phyloP scores from a whole-genome alignment of 768 basidiomycete genomes.

The Auricularia sp. region DNA sequence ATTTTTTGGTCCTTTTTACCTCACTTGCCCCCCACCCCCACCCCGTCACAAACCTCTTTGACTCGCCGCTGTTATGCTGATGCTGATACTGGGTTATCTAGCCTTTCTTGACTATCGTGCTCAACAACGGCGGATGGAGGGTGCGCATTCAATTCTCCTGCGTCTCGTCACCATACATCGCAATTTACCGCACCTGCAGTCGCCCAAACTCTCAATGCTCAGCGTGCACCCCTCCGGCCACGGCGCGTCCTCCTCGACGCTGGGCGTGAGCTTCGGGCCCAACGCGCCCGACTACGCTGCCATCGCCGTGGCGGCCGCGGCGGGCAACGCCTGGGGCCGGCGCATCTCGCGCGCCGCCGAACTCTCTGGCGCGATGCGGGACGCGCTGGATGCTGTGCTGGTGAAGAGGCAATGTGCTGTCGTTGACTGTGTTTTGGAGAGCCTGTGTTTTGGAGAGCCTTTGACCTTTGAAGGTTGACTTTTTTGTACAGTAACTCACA shows the following conservation, averaged over 20 bases:
- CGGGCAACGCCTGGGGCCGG: slow-evolving; percentile 53
- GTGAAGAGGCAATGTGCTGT: slow-evolving; percentile 55
- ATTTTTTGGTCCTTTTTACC: too few species aligned
- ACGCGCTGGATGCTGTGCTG: slow-evolving; percentile 46
- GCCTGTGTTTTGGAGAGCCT: slow-evolving; percentile 38
- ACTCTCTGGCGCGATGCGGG: slow-evolving; percentile 26
- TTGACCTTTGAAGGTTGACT: slow-evolving; percentile 10
- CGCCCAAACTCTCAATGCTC: slow-evolving; percentile 55
- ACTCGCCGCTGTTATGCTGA: too few species aligned
- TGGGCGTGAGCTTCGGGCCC: slow-evolving; percentile 58
- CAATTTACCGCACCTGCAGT: too few species aligned
- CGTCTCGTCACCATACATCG: too few species aligned
- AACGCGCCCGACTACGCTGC: slow-evolving; percentile 45
- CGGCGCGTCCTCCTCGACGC: slow-evolving; percentile 33
- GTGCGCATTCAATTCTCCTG: slow-evolving; percentile 18
- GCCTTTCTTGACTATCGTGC: slow-evolving; percentile 61
- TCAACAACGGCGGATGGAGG: slow-evolving; percentile 68
- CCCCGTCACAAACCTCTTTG: too few species aligned
- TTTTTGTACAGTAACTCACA: too few species aligned
- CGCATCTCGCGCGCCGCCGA: slow-evolving; percentile 24
- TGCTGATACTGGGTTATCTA: too few species aligned
- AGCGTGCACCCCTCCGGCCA: slow-evolving; percentile 51
- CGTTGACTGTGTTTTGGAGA: slow-evolving; percentile 47
- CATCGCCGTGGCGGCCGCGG: slow-evolving; percentile 59
- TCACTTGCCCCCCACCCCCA: too few species aligned